Conservation (phyloP, 306 rosid species). For the Cicer arietinum region DNA sequence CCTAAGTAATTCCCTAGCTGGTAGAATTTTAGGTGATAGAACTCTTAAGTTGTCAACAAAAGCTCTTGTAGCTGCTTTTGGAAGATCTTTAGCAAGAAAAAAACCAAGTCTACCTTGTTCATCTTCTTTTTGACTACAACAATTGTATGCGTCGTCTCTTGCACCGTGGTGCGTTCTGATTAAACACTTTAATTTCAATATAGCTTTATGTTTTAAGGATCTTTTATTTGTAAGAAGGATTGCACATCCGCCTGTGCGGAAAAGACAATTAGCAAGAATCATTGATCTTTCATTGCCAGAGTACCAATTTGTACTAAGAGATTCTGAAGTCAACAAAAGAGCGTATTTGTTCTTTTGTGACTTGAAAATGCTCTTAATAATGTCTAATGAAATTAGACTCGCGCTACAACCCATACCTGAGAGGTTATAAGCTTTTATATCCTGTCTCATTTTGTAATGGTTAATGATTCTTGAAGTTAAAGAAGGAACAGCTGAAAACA, state of each 20-base stretch:
- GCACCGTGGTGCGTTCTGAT: constrained; percentile 88
- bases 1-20: constrained; percentile 66
- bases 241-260: constrained; percentile 76
- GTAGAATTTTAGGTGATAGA: constrained; percentile 71
- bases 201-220: constrained; percentile 49
- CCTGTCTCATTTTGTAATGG: constrained; percentile 73
- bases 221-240: constrained; percentile 74
- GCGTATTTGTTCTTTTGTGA: constrained; percentile 62
- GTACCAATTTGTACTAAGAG: constrained; percentile 89
- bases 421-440: constrained; percentile 77
- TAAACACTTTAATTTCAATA: constrained; percentile 61
- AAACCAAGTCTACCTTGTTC: constrained; percentile 65
- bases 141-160: constrained; percentile 66
- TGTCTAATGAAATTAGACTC: constrained; percentile 70
- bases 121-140: constrained; percentile 82
- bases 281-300: constrained; percentile 77
- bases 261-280: constrained; percentile 78
- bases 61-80: constrained; percentile 87
- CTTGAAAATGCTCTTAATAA: constrained; percentile 61
- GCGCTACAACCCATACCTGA: constrained; percentile 97
- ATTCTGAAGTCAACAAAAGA: constrained; percentile 78
- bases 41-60: constrained; percentile 78
- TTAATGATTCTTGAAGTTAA: constrained; percentile 62
- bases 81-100: constrained; percentile 68
- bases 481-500: constrained; percentile 69